phyloP scores from a whole-genome alignment of 768 basidiomycete genomes.

The Boletus vinaceobasis region DNA sequence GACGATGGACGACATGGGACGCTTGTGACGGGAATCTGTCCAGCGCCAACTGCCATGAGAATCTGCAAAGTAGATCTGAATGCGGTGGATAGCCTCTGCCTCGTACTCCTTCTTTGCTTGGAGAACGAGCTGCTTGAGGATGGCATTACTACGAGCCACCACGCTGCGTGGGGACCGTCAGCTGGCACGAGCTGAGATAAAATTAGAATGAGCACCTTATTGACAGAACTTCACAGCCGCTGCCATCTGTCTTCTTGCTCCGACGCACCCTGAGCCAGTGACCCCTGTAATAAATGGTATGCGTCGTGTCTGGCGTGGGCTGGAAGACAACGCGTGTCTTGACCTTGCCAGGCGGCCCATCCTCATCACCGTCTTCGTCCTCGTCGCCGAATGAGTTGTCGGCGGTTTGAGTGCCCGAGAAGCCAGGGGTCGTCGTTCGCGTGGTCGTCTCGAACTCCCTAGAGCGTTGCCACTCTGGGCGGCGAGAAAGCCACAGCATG shows the following conservation, averaged over 20 bases:
- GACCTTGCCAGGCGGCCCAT: slow-evolving; percentile 51
- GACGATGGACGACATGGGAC: slow-evolving; percentile 85
- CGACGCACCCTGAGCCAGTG: slow-evolving; percentile 81
- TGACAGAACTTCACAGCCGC: slow-evolving; percentile 68
- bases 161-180: slow-evolving; percentile 47
- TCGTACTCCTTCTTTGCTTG: slow-evolving; percentile 90
- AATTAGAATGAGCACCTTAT: slow-evolving; percentile 52
- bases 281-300: slow-evolving; percentile 82
- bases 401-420: slow-evolving; percentile 41
- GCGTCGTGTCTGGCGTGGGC: slow-evolving; percentile 83
- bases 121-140: slow-evolving; percentile 84
- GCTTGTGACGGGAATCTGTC: slow-evolving; percentile 84
- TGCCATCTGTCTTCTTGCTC: slow-evolving; percentile 64
- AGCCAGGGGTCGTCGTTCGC: slow-evolving; percentile 60
- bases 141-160: slow-evolving; percentile 77
- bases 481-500: slow-evolving; percentile 84
- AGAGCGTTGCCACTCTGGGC: slow-evolving; percentile 86
- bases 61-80: slow-evolving; percentile 89
- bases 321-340: slow-evolving; percentile 86
- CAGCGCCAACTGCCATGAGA: slow-evolving; percentile 85
- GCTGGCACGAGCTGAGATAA: slow-evolving; percentile 8
- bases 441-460: slow-evolving; percentile 89
- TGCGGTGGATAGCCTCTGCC: slow-evolving; percentile 80
- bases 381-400: slow-evolving; percentile 58
- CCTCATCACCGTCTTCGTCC: slow-evolving; percentile 44